Evolutionary conservation across 163 green algal genomes (phyloP).

Genomic region (Trebouxia gelatinosa): DNA sequence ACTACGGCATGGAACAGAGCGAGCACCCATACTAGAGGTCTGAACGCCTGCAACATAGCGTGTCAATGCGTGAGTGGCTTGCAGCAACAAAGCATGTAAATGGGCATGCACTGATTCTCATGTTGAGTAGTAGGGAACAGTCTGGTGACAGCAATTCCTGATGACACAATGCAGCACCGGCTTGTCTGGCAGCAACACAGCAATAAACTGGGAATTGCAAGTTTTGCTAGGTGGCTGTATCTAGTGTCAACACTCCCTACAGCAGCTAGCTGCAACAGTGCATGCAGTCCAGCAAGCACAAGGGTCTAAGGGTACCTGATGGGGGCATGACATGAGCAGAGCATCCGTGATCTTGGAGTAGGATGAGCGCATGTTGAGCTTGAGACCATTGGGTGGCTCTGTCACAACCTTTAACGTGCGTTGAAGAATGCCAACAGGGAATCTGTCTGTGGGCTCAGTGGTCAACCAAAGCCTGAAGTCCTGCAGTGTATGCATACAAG

Average conservation of each 20-base stretch:
- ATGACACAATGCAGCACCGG: too few relatives aligned
- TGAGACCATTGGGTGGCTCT: conserved; percentile 87
- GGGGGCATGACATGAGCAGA: conserved; percentile 68
- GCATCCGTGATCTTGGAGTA: conserved; percentile 87
- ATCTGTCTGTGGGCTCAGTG: conserved; percentile 80
- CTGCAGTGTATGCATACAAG: too few relatives aligned
- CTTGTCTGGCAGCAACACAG: too few relatives aligned
- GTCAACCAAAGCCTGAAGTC: conserved; percentile 91
- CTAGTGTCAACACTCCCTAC: too few relatives aligned
- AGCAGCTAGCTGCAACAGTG: too few relatives aligned
- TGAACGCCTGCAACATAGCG: conserved; percentile 59
- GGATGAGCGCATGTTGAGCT: conserved; percentile 84
- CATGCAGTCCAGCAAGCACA: too few relatives aligned
- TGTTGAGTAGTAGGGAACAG: too few relatives aligned
- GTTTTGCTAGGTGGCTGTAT: too few relatives aligned
- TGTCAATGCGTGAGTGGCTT: too few relatives aligned
- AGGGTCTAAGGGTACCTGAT: conserved; percentile 54
- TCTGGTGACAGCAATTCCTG: too few relatives aligned
- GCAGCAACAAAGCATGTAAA: neutral
- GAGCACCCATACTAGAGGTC: conserved; percentile 80
- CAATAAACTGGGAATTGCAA: too few relatives aligned
- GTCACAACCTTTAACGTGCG: conserved; percentile 86
- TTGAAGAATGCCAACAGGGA: conserved; percentile 86
- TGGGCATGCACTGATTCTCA: neutral
- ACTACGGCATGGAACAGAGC: conserved; percentile 88